Evolutionary conservation across 768 basidiomycete species (phyloP).

Genomic region (Trametes punicea): DNA sequence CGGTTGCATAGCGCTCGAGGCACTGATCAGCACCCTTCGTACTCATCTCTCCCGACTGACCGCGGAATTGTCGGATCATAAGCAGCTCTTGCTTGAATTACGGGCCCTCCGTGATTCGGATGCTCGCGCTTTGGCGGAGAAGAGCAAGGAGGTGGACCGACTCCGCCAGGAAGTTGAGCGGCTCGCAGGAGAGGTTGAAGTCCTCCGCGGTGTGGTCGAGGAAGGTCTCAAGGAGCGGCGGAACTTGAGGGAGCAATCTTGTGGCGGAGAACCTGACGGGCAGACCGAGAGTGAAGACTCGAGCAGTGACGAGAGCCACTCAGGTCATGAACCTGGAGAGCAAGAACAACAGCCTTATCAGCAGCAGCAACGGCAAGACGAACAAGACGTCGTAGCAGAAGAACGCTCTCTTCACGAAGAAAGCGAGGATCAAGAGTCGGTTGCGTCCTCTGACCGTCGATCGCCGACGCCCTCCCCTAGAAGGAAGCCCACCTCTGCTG

Average conservation of each 20-base stretch:
- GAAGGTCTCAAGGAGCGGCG: slow-evolving; percentile 78
- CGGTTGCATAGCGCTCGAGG: slow-evolving; percentile 64
- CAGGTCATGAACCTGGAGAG: background rate
- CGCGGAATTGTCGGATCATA: slow-evolving; percentile 73
- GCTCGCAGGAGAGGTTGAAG: slow-evolving; percentile 81
- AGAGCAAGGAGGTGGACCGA: slow-evolving; percentile 61
- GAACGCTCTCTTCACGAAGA: slow-evolving; percentile 21
- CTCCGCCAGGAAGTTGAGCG: slow-evolving; percentile 76
- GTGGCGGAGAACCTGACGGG: slow-evolving; percentile 11
- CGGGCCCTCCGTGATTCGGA: slow-evolving; percentile 63
- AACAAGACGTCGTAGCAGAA: background rate
- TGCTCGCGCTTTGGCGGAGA: slow-evolving; percentile 50
- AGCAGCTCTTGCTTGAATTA: slow-evolving; percentile 63
- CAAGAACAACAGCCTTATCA: background rate
- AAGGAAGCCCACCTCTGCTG: slow-evolving; percentile 30
- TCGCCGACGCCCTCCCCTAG: slow-evolving; percentile 34
- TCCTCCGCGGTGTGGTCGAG: slow-evolving; percentile 83
- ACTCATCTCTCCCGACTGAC: slow-evolving; percentile 76
- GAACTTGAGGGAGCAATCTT: slow-evolving; percentile 43
- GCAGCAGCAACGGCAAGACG: background rate
- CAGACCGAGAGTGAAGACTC: background rate
- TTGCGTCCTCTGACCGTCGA: slow-evolving; percentile 10
- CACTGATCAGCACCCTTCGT: slow-evolving; percentile 69
- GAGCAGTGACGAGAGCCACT: background rate
- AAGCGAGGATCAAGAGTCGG: slow-evolving; percentile 20